Evolutionary conservation across 176 grass and related monocot genomes (phyloP), one percentile per base, ranked within the genome.

Genomic region (Saccharum spontaneum): DNA sequence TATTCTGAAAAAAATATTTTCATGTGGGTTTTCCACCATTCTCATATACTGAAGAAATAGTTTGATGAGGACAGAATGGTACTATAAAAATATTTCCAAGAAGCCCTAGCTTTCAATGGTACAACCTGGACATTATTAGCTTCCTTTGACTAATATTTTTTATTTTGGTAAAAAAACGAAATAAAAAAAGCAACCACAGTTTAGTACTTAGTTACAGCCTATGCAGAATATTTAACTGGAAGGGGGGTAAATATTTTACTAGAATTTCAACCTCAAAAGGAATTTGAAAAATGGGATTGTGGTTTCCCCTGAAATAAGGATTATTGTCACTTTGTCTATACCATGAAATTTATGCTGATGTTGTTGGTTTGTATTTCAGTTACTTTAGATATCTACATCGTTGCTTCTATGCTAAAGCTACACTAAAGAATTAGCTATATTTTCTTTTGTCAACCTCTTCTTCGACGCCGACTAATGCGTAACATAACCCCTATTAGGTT

Each of bases 401-500:
- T 60, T 80, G 14, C 69, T 84, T 67, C 7, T 12, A 78, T 85
- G 79, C 18, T 86, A 77, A 50, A 31, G 23, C 18, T 77, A 37
- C 39, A 60, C 24, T 55, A 59, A 81, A 85, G 44, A 10, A 18
- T 77, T 39, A 62, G 13, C 31, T 69, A 69, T 44, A 77, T 73
- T 44, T 72, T 78, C 30, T 55, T 73, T 82, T 54, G 20, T 72
- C 65, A 45, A 34, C 31, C 5, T 46, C 48, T 78, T 78, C 74
- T 81, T 83, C 23, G 39, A 68, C 18, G 34, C 60, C 71, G 18
- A 60, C 31, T 77, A 52, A 79, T 74, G 38, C 20, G 28, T 22
- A 77, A 63, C 34, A 75, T 50, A 75, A 79, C 44, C 79, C 43
- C 18, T 85, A 64, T 48, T 82, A 98, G 95, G 89, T 98, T 98